Percentiles rank a stretch among this genome's conserved stretches.
These are phyloP conservation scores for barrel medic (Medicago truncatula) DNA, from an alignment of 306 rosid genomes.

Conservation along the genomic window DNA sequence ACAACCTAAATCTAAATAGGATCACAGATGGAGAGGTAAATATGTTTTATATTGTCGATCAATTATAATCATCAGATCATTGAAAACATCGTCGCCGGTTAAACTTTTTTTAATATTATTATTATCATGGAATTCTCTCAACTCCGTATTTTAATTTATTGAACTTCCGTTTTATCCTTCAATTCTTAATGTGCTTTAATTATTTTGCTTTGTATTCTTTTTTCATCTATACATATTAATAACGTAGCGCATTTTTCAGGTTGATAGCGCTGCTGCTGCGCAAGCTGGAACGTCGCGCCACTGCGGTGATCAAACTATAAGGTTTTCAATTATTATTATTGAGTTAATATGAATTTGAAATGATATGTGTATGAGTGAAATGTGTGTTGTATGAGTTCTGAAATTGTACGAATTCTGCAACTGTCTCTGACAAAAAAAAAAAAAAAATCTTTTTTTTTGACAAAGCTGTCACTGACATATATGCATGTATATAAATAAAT, in stretches of 20 bases:
- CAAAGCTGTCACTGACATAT: slow-evolving; percentile 23
- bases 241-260: slow-evolving; percentile 52
- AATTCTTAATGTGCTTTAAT: slow-evolving; percentile 2
- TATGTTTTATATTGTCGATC: background rate
- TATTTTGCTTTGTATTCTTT: background rate
- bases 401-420: slow-evolving; percentile 29
- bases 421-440: too few relatives aligned
- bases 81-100: too few relatives aligned
- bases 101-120: background rate
- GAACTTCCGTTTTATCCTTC: slow-evolving; percentile 38
- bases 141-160: background rate
- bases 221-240: background rate
- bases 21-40: slow-evolving; percentile 69
- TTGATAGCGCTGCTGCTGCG: slow-evolving; percentile 45
- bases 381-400: slow-evolving; percentile 2
- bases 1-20: slow-evolving; percentile 39
- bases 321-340: slow-evolving; percentile 49
- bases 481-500: background rate
- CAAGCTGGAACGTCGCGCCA: slow-evolving; percentile 65
- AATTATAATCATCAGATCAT: background rate
- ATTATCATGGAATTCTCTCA: too few relatives aligned
- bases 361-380: slow-evolving; percentile 6
- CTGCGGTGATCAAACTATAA: slow-evolving; percentile 40
- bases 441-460: too few relatives aligned
- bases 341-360: slow-evolving; percentile 33